A percentile compares a stretch with the other conserved stretches of the same genome.
phyloP scores from a whole-genome alignment of 768 basidiomycete genomes.

The Gymnopilus junonius region DNA sequence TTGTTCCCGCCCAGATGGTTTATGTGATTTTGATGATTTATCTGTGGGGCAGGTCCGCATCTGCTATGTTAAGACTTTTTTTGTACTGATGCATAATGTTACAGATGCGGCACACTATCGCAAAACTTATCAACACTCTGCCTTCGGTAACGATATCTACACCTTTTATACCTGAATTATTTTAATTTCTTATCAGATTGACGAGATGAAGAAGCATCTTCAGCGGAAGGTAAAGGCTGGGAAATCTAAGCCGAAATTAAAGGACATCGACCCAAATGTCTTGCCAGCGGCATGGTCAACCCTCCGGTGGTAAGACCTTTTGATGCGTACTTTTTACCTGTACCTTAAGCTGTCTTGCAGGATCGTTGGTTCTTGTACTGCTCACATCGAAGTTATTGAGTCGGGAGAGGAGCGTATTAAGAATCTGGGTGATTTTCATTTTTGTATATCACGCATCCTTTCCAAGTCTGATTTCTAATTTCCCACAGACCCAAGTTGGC shows the following conservation, averaged over 20 bases:
- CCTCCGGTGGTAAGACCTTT: constrained; percentile 55
- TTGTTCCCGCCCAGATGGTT: constrained; percentile 34
- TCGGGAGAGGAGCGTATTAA: constrained; percentile 56
- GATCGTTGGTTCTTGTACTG: constrained; percentile 76
- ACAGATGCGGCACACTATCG: constrained; percentile 54
- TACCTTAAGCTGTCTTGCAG: no score
- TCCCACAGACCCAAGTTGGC: constrained; percentile 48
- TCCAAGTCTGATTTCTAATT: background rate
- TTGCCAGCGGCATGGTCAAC: constrained; percentile 68
- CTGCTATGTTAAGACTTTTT: background rate
- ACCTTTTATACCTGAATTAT: background rate
- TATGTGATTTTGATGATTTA: constrained; percentile 60
- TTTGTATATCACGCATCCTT: background rate
- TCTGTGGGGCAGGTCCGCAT: constrained; percentile 36
- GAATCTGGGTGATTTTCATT: constrained; percentile 47
- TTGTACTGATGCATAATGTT: background rate
- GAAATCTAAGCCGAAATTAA: constrained; percentile 56
- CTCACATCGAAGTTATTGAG: constrained; percentile 67
- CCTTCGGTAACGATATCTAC: constrained; percentile 50
- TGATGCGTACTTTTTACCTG: background rate
- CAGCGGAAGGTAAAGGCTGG: constrained; percentile 52
- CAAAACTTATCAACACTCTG: constrained; percentile 45
- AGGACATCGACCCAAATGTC: constrained; percentile 52
- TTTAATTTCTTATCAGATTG: constrained; percentile 38
- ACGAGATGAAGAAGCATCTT: constrained; percentile 64